Evolutionary conservation across 345 rosid species (phyloP).

Genomic region (Anacardium occidentale): DNA sequence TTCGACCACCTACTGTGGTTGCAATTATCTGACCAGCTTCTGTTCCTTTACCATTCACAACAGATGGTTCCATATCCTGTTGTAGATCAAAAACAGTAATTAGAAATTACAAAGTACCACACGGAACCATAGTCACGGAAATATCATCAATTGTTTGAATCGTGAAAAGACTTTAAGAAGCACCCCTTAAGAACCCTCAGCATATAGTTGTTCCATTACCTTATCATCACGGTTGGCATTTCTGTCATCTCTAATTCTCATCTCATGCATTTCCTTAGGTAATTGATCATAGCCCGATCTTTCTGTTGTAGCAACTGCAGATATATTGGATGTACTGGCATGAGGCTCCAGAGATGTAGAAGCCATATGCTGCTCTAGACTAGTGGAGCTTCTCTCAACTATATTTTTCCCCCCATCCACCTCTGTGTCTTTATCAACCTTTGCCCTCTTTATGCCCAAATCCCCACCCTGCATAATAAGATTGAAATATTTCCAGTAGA

Average conservation of each 20-base stretch:
- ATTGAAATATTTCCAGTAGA: slow-evolving; percentile 7
- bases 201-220: slow-evolving; percentile 31
- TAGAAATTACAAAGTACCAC: slow-evolving; percentile 2
- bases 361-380: slow-evolving; percentile 55
- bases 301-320: slow-evolving; percentile 34
- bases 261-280: slow-evolving; percentile 58
- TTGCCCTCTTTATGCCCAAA: slow-evolving; percentile 63
- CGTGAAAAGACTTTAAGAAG: neutral
- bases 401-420: slow-evolving; percentile 35
- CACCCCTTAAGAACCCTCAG: slow-evolving; percentile 6
- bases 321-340: slow-evolving; percentile 50
- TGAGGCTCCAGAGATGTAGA: slow-evolving; percentile 48
- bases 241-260: slow-evolving; percentile 63
- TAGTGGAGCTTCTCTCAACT: slow-evolving; percentile 46
- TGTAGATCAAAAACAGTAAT: slow-evolving; percentile 11
- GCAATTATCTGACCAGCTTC: slow-evolving; percentile 86
- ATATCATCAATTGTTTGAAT: neutral
- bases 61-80: slow-evolving; percentile 63
- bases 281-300: slow-evolving; percentile 55
- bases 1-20: slow-evolving; percentile 76
- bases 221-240: slow-evolving; percentile 50
- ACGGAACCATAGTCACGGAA: neutral
- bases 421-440: slow-evolving; percentile 62
- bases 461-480: slow-evolving; percentile 60
- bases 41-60: slow-evolving; percentile 75